Evolutionary conservation across 1,284 basidiomycete species (phyloP), one percentile per base, ranked within the genome.

Genomic region (Ustilago vetiveriae): DNA sequence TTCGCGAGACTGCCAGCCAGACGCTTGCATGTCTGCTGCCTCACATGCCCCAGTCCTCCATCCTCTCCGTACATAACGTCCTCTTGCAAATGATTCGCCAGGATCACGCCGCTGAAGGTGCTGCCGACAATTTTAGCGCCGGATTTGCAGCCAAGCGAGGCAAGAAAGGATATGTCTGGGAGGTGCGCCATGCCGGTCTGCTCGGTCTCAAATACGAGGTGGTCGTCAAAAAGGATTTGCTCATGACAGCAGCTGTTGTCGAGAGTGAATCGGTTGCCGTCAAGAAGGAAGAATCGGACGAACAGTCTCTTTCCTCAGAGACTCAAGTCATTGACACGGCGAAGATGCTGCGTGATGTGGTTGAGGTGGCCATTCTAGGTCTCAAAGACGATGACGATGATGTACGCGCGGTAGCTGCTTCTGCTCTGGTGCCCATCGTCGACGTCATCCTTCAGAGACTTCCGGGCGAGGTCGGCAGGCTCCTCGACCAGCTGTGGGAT

Each of bases 121-220:
- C 50, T 9, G 21, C 35, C 7, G 57, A 50, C 24, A 49, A 64
- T 24, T 42, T 50, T 29, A 47, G 44, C 19, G 33, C 22, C 29
- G 65, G 81, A 80, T 27, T 80, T 81, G 82, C 80, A 47, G 84
- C 75, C 64, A 84, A 82, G 76, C 82, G 79, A 73, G 82, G 84
- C 58, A 74, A 79, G 33, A 79, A 82, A 46, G 83, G 82, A 38
- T 93, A 96, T 82, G 88, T 94, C 5, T 99, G 96, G 96, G 93
- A 98, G 83, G 91, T 98, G 45, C 87, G 96, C 44, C 96, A 99
- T 84, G 95, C 96, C 3, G 96, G 96, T 27, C 84, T 99, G 50
- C 86, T 98, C 4, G 96, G 96, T 0, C 88, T 99, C 82, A 97
- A 96, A 84, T 98, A 98, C 82, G 92, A 98, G 82, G 94, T 98